Evolutionary conservation across 108 stramenopile genomes (phyloP).

Genomic region (Discostella pseudostelligera): DNA sequence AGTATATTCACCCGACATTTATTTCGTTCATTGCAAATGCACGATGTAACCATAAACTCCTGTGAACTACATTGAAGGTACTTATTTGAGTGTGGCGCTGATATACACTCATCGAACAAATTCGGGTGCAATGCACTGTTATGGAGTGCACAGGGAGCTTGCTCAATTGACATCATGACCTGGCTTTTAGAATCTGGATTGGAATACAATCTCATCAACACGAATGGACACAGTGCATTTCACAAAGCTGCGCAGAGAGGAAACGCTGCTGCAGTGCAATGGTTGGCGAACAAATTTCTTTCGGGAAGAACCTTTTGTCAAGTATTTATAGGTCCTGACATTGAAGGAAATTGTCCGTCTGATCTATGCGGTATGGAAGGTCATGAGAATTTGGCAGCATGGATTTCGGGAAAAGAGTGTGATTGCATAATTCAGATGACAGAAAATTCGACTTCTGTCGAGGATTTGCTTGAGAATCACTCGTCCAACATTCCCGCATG

Average conservation of each 20-base stretch:
- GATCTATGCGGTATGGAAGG: slow-evolving; percentile 64
- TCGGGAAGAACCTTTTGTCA: background rate
- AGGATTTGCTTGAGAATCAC: background rate
- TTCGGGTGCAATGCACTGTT: slow-evolving; percentile 85
- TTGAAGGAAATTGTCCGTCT: slow-evolving; percentile 76
- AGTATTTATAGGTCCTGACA: slow-evolving; percentile 62
- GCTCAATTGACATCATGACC: slow-evolving; percentile 38
- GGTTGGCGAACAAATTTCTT: slow-evolving; percentile 54
- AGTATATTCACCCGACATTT: background rate
- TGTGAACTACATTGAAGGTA: slow-evolving; percentile 15
- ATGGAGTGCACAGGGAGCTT: slow-evolving; percentile 79
- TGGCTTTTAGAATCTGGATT: slow-evolving; percentile 63
- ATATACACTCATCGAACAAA: slow-evolving; percentile 56
- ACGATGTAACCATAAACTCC: background rate
- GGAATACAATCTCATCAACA: slow-evolving; percentile 55
- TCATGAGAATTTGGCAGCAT: slow-evolving; percentile 17
- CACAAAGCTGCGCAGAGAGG: slow-evolving; percentile 88
- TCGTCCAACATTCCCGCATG: slow-evolving; percentile 1
- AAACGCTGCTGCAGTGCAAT: slow-evolving; percentile 47
- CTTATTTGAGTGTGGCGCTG: slow-evolving; percentile 45
- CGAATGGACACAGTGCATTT: slow-evolving; percentile 77
- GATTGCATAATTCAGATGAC: slow-evolving; percentile 10
- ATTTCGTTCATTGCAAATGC: background rate
- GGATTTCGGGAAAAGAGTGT: slow-evolving; percentile 29
- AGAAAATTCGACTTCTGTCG: background rate